Conservation (phyloP, 2,329 filamentous ascomycete species). For the Alternaria solani region DNA sequence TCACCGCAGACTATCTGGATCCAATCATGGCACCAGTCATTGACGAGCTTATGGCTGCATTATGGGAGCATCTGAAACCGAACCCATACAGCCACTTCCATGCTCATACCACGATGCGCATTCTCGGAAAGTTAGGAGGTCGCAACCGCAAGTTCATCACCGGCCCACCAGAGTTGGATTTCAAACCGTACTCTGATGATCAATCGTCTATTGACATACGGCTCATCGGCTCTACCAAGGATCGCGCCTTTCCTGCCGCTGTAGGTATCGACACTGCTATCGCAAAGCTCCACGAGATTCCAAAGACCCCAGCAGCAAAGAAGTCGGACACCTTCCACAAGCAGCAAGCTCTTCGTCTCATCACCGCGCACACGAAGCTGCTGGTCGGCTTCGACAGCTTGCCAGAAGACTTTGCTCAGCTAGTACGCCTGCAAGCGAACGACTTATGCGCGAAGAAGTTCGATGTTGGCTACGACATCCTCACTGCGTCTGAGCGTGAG, state of each 20-base stretch:
- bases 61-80: conserved; percentile 94
- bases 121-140: conserved; percentile 93
- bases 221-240: conserved; percentile 86
- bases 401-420: conserved; percentile 85
- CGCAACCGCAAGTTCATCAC: conserved; percentile 96
- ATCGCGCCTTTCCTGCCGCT: conserved; percentile 84
- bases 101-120: conserved; percentile 96
- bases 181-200: conserved; percentile 87
- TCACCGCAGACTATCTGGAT: conserved; percentile 96
- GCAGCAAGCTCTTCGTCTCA: conserved; percentile 86
- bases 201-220: conserved; percentile 85
- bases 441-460: conserved; percentile 79
- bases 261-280: conserved; percentile 90
- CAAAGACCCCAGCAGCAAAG: conserved; percentile 67
- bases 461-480: conserved; percentile 72
- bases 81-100: conserved; percentile 97
- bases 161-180: conserved; percentile 82
- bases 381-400: conserved; percentile 86
- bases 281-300: conserved; percentile 81
- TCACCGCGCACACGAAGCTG: conserved; percentile 89
- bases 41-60: conserved; percentile 95
- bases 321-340: conserved; percentile 89
- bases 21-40: conserved; percentile 99
- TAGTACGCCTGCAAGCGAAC: conserved; percentile 87
- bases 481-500: conserved; percentile 79